These are phyloP conservation scores for Boletus smithii DNA, from an alignment of 1,284 basidiomycete species.

Conservation along the genomic window DNA sequence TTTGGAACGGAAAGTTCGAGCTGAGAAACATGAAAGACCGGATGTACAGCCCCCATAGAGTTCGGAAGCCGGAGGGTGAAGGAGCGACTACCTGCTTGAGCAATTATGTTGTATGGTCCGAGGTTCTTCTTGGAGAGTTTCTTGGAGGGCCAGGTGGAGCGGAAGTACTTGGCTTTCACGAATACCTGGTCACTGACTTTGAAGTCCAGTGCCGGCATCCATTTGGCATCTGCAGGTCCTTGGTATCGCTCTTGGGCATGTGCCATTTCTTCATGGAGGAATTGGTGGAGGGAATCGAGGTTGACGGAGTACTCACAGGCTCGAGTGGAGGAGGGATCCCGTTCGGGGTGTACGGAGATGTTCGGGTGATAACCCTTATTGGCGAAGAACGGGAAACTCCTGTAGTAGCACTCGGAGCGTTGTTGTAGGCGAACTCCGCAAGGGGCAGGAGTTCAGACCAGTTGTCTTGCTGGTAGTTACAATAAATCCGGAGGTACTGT, in stretches of 20 bases:
- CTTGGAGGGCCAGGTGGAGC: neutral
- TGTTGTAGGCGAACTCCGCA: conserved; percentile 6
- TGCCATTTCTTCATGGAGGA: conserved; percentile 1
- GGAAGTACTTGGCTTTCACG: conserved; percentile 3
- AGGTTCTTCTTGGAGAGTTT: too few species aligned
- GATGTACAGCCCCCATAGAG: neutral
- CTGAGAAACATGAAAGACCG: neutral
- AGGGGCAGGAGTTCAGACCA: conserved; percentile 28
- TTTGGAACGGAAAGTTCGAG: too few species aligned
- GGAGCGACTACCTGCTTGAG: neutral
- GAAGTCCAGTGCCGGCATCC: conserved; percentile 1
- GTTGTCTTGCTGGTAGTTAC: neutral
- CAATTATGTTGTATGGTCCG: neutral
- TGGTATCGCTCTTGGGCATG: neutral
- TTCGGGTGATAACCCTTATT: conserved; percentile 27
- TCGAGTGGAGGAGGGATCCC: neutral
- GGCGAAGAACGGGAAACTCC: conserved; percentile 30
- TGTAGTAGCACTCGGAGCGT: conserved; percentile 12
- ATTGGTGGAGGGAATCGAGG: neutral
- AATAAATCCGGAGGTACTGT: neutral
- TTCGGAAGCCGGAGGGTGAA: neutral
- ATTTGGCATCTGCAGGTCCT: neutral
- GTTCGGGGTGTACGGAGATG: neutral
- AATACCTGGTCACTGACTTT: neutral
- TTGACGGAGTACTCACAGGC: too few species aligned